Evolutionary conservation across 2,329 filamentous ascomycete species (phyloP).

Genomic region (Microascus cirrosus): DNA sequence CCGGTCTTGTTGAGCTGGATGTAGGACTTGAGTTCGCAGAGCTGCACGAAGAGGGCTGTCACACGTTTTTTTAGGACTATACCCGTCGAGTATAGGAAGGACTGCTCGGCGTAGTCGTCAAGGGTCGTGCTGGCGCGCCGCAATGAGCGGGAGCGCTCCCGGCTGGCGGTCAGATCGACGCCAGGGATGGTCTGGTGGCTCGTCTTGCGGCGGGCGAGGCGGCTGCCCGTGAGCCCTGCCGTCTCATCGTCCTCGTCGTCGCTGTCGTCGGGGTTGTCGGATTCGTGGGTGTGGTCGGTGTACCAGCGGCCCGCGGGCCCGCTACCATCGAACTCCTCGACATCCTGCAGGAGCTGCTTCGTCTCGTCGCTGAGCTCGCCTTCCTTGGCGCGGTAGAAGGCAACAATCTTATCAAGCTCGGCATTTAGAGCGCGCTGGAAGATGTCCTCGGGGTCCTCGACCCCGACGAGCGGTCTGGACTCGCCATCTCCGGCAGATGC

Average conservation of each 20-base stretch:
- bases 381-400: constrained; percentile 86
- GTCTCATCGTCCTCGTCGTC: constrained; percentile 49
- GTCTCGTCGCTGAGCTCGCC: constrained; percentile 76
- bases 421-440: constrained; percentile 75
- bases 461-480: constrained; percentile 67
- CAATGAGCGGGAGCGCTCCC: constrained; percentile 14
- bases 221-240: constrained; percentile 37
- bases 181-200: constrained; percentile 23
- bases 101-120: constrained; percentile 71
- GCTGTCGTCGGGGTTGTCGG: constrained; percentile 53
- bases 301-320: constrained; percentile 14
- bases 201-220: constrained; percentile 20
- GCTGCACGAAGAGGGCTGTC: constrained; percentile 75
- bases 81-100: constrained; percentile 51
- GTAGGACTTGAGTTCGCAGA: constrained; percentile 93
- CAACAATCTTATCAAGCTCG: constrained; percentile 87
- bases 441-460: constrained; percentile 65
- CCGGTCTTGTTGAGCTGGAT: constrained; percentile 94
- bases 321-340: constrained; percentile 51
- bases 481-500: constrained; percentile 60
- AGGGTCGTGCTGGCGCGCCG: constrained; percentile 57
- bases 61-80: constrained; percentile 90
- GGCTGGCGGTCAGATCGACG: constrained; percentile 49
- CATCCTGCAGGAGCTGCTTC: constrained; percentile 63
- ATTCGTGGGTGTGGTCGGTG: constrained; percentile 23